Conservation (phyloP, 202 grass and related monocot genomes). For the Bolboschoenoplectus hybrid region DNA sequence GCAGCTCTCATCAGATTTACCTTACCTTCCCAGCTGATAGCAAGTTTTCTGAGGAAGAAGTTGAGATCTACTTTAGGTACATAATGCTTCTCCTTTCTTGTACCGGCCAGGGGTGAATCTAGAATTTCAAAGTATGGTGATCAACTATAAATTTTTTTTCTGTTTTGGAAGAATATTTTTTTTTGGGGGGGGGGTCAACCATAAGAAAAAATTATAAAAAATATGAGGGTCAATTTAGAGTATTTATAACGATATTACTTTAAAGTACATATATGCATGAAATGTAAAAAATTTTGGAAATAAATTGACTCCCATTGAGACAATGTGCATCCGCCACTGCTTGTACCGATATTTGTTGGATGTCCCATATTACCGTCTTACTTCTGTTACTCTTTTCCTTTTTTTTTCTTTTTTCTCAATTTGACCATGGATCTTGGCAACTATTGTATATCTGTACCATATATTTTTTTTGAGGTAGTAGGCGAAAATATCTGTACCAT, state of each 20-base stretch:
- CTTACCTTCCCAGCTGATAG: constrained; percentile 90
- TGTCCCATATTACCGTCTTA: not conserved
- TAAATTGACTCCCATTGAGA: too few species aligned
- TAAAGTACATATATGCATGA: too few species aligned
- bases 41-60: constrained; percentile 68
- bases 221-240: too few species aligned
- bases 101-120: not conserved
- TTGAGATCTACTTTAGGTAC: constrained; percentile 75
- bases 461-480: too few species aligned
- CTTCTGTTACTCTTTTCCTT: not conserved
- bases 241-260: too few species aligned
- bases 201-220: too few species aligned
- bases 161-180: too few species aligned
- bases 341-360: not conserved
- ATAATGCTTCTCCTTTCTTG: not conserved
- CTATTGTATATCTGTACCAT: not conserved
- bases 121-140: too few species aligned
- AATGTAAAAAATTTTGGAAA: too few species aligned
- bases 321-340: not conserved
- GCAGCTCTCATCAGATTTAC: constrained; percentile 83
- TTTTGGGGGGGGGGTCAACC: too few species aligned
- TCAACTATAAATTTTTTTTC: too few species aligned
- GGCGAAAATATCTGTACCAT: not conserved
- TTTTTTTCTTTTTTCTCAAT: not conserved
- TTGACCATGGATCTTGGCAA: not conserved